Evolutionary conservation across 352 stramenopile genomes (phyloP).

Genomic region (Aphanomyces euteiches): DNA sequence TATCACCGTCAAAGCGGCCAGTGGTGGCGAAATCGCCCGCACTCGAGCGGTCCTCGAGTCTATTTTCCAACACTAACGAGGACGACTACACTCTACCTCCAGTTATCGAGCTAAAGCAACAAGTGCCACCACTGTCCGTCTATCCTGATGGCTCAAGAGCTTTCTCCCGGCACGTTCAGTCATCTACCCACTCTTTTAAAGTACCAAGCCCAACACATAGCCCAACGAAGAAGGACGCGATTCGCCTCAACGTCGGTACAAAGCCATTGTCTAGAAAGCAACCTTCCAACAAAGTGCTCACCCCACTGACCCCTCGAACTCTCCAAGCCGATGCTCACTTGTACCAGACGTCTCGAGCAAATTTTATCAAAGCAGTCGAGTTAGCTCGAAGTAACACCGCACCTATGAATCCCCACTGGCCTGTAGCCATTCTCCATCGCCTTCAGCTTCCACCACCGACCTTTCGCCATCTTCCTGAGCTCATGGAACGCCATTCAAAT

Average conservation of each 20-base stretch:
- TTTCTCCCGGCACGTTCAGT: slow-evolving; percentile 51
- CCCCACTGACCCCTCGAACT: slow-evolving; percentile 56
- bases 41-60: slow-evolving; percentile 38
- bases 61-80: neutral
- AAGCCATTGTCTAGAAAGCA: slow-evolving; percentile 23
- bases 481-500: slow-evolving; percentile 55
- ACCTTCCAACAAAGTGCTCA: slow-evolving; percentile 39
- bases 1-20: slow-evolving; percentile 30
- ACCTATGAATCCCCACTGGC: slow-evolving; percentile 59
- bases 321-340: slow-evolving; percentile 74
- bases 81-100: neutral
- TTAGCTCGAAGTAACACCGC: slow-evolving; percentile 50
- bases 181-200: slow-evolving; percentile 35
- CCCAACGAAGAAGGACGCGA: slow-evolving; percentile 38
- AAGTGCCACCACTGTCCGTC: slow-evolving; percentile 4
- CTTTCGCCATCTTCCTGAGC: slow-evolving; percentile 41
- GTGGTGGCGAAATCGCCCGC: slow-evolving; percentile 50
- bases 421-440: slow-evolving; percentile 56
- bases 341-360: slow-evolving; percentile 76
- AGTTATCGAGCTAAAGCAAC: neutral
- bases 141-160: slow-evolving; percentile 18
- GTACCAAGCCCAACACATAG: slow-evolving; percentile 17
- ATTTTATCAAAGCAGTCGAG: slow-evolving; percentile 81
- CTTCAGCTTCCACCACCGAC: slow-evolving; percentile 65
- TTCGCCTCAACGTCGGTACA: slow-evolving; percentile 41